Base-by-base conservation (phyloP, 495 filamentous ascomycete species). In the Gamarada debralockiae region DNA sequence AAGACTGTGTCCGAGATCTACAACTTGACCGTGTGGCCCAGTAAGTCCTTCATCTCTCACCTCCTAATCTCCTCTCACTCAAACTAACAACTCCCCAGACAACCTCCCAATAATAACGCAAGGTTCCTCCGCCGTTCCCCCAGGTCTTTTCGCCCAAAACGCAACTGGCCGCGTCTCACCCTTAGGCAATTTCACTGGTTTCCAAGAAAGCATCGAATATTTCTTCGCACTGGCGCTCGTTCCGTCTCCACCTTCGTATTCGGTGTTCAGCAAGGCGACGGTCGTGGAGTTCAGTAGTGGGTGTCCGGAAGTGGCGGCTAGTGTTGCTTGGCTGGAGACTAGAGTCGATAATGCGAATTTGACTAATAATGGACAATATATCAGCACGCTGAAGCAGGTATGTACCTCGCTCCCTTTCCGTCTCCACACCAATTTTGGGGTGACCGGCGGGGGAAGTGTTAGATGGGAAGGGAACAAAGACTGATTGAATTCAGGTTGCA, bases 291-390 rank as follows among this genome's bases (percentile, higher is more conserved):
- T 53, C 31, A 17, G 24, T 3, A 31, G 20, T 22, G 25, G 14
- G n/a, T 53, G 50, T 33, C 27, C 50, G 12, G 42, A 53, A 25
- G 50, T 53, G 6, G 50, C 50, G 5, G 13, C 23, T 21, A 43
- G 36, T 22, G 29, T 45, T 6, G 39, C 24, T 2, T 52, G 34
- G 12, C 36, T 41, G 3, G 36, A 42, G 25, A 52, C 49, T 13
- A 39, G 24, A 10, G 29, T 53, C 14, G n/a, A 27, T 23, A 45
- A 53, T 20, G 24, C 41, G 2, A 27, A 27, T 23, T 17, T 17
- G 2, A 8, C 50, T 1, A 47, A 53, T 15, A 8, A 53, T 27
- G 50, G 50, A 2, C 23, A 45, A 18, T 47, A 46, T 27, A 2
- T 45, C 3, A 37, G 15, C 8, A 53, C 40, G 6, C 17, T 53